Evolutionary conservation across 1,139 yeast species (phyloP).

Genomic region (Schwanniomyces etchellsii): DNA sequence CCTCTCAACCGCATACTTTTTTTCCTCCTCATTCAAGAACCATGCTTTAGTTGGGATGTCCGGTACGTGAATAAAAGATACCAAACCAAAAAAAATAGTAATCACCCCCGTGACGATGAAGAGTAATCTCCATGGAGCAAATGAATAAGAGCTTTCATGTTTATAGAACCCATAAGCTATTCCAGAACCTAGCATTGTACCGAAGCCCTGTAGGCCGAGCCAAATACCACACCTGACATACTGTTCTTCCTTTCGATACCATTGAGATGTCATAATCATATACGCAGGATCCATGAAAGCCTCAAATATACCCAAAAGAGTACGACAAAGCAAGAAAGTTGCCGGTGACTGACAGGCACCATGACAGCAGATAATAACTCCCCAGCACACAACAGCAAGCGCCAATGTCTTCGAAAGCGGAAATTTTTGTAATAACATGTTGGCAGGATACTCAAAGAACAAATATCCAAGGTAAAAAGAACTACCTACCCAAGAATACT

Average conservation of each 20-base stretch:
- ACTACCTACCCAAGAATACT: constrained; percentile 51
- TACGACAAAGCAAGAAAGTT: constrained; percentile 20
- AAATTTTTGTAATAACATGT: constrained; percentile 28
- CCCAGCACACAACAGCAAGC: constrained; percentile 20
- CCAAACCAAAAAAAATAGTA: constrained; percentile 18
- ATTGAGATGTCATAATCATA: constrained; percentile 37
- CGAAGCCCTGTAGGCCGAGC: constrained; percentile 21
- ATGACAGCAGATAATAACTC: constrained; percentile 18
- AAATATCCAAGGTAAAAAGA: constrained; percentile 50
- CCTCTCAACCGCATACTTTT: constrained; percentile 20
- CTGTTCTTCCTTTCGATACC: constrained; percentile 15
- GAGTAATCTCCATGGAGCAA: constrained; percentile 21
- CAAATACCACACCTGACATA: constrained; percentile 15
- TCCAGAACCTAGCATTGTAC: constrained; percentile 17
- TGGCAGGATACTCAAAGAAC: constrained; percentile 41
- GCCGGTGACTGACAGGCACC: constrained; percentile 19
- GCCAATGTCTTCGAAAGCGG: constrained; percentile 22
- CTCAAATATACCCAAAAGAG: constrained; percentile 47
- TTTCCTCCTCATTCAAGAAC: constrained; percentile 32
- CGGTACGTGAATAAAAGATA: constrained; percentile 17
- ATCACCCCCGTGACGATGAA: constrained; percentile 19
- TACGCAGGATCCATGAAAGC: constrained; percentile 51
- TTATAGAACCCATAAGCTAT: constrained; percentile 14
- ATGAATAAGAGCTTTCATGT: constrained; percentile 8
- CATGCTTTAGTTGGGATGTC: constrained; percentile 20